These are phyloP conservation scores for Fusarium camptoceras DNA, from an alignment of 2,329 filamentous ascomycete species.

Conservation along the genomic window DNA sequence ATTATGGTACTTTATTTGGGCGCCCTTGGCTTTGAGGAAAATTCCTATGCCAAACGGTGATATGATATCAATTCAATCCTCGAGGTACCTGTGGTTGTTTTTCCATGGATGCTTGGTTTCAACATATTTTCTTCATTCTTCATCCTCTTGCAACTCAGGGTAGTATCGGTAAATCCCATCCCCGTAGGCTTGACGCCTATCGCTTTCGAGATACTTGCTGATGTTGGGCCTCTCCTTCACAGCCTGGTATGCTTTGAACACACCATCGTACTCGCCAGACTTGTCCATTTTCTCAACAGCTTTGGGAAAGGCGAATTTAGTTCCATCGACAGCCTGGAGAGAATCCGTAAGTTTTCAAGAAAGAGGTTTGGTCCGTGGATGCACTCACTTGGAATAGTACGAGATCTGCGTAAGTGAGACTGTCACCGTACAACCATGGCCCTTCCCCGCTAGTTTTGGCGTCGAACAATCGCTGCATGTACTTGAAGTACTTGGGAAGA, in stretches of 20 bases:
- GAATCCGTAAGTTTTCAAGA: background rate
- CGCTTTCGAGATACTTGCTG: conserved; percentile 75
- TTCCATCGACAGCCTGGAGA: conserved; percentile 60
- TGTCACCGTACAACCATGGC: conserved; percentile 74
- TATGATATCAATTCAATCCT: background rate
- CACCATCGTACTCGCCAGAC: conserved; percentile 66
- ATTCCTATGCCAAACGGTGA: rapidly evolving
- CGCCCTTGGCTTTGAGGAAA: rapidly evolving
- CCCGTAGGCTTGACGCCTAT: conserved; percentile 70
- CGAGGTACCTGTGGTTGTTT: background rate
- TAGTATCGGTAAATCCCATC: conserved; percentile 79
- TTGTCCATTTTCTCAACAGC: conserved; percentile 67
- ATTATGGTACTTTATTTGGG: background rate
- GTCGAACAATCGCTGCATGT: conserved; percentile 75
- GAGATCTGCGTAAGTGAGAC: conserved; percentile 77
- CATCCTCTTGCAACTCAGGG: conserved; percentile 72
- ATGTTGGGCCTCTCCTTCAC: conserved; percentile 73
- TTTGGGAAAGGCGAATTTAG: conserved; percentile 76
- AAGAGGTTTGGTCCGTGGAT: background rate
- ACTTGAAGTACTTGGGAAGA: conserved; percentile 78
- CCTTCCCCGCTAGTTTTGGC: conserved; percentile 66
- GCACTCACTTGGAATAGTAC: conserved; percentile 75
- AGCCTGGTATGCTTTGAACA: conserved; percentile 73
- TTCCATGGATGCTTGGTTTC: no score
- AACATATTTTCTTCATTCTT: conserved; percentile 40